Evolutionary conservation across 768 basidiomycete genomes (phyloP).

Genomic region (Boletus tomentosulus): DNA sequence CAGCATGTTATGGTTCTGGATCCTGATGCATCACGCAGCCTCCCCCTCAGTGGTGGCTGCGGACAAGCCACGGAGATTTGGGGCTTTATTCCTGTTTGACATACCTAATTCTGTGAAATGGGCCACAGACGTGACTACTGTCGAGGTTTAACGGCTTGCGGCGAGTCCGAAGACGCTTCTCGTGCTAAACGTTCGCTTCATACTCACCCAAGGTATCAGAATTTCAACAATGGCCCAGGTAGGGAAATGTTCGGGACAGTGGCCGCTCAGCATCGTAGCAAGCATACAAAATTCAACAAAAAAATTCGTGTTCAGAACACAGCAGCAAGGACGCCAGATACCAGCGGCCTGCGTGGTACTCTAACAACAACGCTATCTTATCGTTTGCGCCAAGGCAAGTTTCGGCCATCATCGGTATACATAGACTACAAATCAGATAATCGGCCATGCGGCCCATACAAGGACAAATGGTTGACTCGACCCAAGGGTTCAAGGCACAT

Average conservation of each 20-base stretch:
- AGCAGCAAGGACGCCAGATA: too few relatives aligned
- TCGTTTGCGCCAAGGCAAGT: conserved; percentile 5
- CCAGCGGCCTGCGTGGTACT: too few relatives aligned
- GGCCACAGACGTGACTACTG: not conserved
- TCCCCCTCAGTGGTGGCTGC: not conserved
- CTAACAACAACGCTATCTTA: not conserved
- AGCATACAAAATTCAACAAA: not conserved
- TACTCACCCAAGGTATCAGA: not conserved
- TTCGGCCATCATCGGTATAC: not conserved
- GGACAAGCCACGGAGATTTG: not conserved
- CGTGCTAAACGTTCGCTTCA: not conserved
- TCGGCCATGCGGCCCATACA: conserved; percentile 2
- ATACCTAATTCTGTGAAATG: not conserved
- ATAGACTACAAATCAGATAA: not conserved
- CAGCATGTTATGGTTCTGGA: too few relatives aligned
- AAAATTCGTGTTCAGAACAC: not conserved
- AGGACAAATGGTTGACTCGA: not conserved
- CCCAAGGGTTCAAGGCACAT: not conserved
- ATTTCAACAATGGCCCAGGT: not conserved
- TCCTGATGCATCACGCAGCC: not conserved
- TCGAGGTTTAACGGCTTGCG: not conserved
- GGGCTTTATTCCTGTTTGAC: not conserved
- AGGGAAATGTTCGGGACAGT: not conserved
- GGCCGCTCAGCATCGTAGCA: not conserved
- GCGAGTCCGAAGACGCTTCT: not conserved